phyloP scores from a whole-genome alignment of 768 basidiomycete genomes.

The Flagelloscypha sp. region DNA sequence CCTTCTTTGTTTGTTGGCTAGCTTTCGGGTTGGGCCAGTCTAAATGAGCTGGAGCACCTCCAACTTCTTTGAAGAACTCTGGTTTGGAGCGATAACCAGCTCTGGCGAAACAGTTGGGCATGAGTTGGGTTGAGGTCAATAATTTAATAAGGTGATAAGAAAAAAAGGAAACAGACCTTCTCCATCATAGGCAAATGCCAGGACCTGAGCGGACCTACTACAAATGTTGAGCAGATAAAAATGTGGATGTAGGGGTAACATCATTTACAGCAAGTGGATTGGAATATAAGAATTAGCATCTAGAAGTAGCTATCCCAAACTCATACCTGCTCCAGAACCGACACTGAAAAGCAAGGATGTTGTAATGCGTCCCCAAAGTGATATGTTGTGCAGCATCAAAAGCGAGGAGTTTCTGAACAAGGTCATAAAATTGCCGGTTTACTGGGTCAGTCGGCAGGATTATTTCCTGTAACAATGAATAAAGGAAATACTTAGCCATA shows the following conservation, averaged over 20 bases:
- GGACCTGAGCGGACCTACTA: no score
- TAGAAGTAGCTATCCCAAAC: no score
- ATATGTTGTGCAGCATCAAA: slow-evolving; percentile 89
- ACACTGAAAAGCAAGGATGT: slow-evolving; percentile 77
- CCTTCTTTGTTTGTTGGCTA: slow-evolving; percentile 86
- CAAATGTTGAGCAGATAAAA: no score
- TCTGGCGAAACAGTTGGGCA: slow-evolving; percentile 80
- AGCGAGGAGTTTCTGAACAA: slow-evolving; percentile 78
- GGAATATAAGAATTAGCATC: no score
- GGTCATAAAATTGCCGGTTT: slow-evolving; percentile 78
- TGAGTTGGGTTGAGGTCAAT: slow-evolving; percentile 99
- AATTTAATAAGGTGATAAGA: no score
- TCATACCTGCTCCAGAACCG: slow-evolving; percentile 63
- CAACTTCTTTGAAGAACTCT: slow-evolving; percentile 88
- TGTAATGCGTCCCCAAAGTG: slow-evolving; percentile 79
- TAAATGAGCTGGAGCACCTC: no score
- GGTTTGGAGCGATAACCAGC: slow-evolving; percentile 73
- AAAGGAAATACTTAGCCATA: no score
- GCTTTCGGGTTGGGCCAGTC: slow-evolving; percentile 91
- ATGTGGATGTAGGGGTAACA: no score
- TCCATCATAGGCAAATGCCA: slow-evolving; percentile 99
- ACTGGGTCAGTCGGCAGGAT: slow-evolving; percentile 68
- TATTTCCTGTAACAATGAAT: slow-evolving; percentile 63
- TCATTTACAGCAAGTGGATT: no score
- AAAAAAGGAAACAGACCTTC: no score